These are phyloP conservation scores for Cercospora sojina DNA, from an alignment of 2,329 filamentous ascomycete genomes.

Conservation along the genomic window DNA sequence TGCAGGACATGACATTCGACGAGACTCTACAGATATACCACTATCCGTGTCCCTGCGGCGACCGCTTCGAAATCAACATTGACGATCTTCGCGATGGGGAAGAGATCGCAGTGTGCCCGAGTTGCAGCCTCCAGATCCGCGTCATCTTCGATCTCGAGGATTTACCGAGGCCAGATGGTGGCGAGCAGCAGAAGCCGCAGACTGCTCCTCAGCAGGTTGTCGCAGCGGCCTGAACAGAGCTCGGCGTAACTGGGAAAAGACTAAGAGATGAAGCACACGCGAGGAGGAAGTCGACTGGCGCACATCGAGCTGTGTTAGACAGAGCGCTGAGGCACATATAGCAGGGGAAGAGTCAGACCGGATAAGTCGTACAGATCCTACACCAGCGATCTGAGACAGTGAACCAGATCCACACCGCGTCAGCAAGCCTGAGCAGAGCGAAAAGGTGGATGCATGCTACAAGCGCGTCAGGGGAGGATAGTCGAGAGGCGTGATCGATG, in stretches of 20 bases:
- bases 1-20: constrained; percentile 86
- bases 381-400: not conserved
- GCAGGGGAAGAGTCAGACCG: not conserved
- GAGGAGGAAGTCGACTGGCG: not conserved
- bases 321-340: not conserved
- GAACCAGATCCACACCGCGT: not conserved
- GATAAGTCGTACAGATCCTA: not conserved
- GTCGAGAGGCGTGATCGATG: not conserved
- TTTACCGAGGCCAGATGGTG: constrained; percentile 49
- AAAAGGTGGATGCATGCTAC: not conserved
- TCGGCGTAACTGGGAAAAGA: not conserved
- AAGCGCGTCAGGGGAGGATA: not conserved
- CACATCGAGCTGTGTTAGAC: not conserved
- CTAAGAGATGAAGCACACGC: not conserved
- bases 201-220: constrained; percentile 13
- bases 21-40: constrained; percentile 80
- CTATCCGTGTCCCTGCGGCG: constrained; percentile 95
- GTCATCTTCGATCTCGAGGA: constrained; percentile 80
- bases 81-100: constrained; percentile 82
- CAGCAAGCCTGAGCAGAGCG: not conserved
- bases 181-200: constrained; percentile 14
- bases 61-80: constrained; percentile 88
- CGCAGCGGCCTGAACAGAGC: constrained; percentile 21
- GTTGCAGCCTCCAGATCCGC: constrained; percentile 93
- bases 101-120: constrained; percentile 95